A percentile compares a stretch with the other conserved stretches of the same genome.
These are phyloP conservation scores for Colletotrichum coccodes DNA, from an alignment of 2,329 filamentous ascomycete species.

Conservation along the genomic window DNA sequence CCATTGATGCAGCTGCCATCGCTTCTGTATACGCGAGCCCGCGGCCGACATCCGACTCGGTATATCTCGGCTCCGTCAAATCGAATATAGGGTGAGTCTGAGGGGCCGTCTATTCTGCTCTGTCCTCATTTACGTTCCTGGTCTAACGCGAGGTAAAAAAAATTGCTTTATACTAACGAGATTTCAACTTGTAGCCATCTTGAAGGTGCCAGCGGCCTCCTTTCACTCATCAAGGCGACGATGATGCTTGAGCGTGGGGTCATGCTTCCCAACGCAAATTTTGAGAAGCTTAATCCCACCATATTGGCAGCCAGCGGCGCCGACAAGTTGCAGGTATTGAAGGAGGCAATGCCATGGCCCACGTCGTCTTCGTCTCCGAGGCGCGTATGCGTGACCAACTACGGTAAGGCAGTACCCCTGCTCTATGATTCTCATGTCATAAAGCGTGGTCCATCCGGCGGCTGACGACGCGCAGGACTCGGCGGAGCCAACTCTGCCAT, in stretches of 20 bases:
- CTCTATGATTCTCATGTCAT: neutral
- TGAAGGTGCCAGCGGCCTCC: slow-evolving; percentile 39
- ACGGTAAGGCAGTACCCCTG: slow-evolving; percentile 28
- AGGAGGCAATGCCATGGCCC: slow-evolving; percentile 36
- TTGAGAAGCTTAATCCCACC: slow-evolving; percentile 36
- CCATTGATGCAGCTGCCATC: slow-evolving; percentile 42
- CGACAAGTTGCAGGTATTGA: slow-evolving; percentile 29
- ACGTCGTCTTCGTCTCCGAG: slow-evolving; percentile 13
- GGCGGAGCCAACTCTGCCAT: slow-evolving; percentile 38
- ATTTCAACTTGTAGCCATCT: slow-evolving; percentile 35
- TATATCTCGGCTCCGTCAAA: slow-evolving; percentile 40
- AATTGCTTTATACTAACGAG: neutral
- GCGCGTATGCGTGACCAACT: slow-evolving; percentile 39
- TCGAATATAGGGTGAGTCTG: slow-evolving; percentile 33
- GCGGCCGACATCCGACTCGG: slow-evolving; percentile 35
- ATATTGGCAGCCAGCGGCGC: slow-evolving; percentile 16
- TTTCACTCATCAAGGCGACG: slow-evolving; percentile 40
- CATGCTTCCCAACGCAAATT: slow-evolving; percentile 39
- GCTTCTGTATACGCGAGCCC: slow-evolving; percentile 35
- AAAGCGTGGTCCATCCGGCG: too few relatives aligned
- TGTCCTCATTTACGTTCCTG: too few relatives aligned
- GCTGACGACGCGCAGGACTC: slow-evolving; percentile 29
- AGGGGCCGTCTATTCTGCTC: too few relatives aligned
- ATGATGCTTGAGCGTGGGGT: slow-evolving; percentile 38
- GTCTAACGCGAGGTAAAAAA: too few relatives aligned